Evolutionary conservation across 148 eudicot species (phyloP), one percentile per base, ranked within the genome.

Genomic region (Euryodendron excelsum): DNA sequence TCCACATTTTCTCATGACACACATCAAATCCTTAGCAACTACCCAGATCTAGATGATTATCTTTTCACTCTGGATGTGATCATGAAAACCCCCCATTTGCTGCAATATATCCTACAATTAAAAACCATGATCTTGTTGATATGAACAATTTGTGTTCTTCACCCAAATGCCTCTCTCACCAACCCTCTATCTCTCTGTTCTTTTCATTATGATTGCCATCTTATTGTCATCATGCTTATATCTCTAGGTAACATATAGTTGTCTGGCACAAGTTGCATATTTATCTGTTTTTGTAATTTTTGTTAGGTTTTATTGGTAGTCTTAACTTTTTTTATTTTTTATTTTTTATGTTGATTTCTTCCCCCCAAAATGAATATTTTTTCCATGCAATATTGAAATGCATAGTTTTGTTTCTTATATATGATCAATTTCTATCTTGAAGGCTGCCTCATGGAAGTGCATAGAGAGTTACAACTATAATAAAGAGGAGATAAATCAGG

Each of bases 401-500:
- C 1, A 25, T 52, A 1, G 72, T 53, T 67, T n/a, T 67, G 64
- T 50, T 33, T n/a, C 34, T 52, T 30, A 5, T 28, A 12, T 45
- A 34, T 59, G 6, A 61, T 58, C 39, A 65, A 27, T 62, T 44
- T 58, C 48, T 56, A 65, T 72, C 50, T 80, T 80, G 71, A 81
- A 96, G 99, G 88, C 80, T 76, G 77, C 84, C 70, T 71, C 87
- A 5, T 91, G 85, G 85, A 91, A 90, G 83, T 88, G 87, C 5
- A 52, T 91, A 65, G 85, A 87, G 83, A 90, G 85, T 82, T 89
- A 90, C 85, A 88, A 83, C 70, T 90, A 89, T 80, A 96, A 96
- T 79, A 88, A 88, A 83, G 99, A 96, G 75, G 99, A 96, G 83
- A 89, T 96, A 80, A 93, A 96, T 85, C 99, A 96, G 97, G 99